A percentile compares a stretch with the other conserved stretches of the same genome.
phyloP scores from a whole-genome alignment of 345 rosid genomes.

The Eucalyptus coolabah region DNA sequence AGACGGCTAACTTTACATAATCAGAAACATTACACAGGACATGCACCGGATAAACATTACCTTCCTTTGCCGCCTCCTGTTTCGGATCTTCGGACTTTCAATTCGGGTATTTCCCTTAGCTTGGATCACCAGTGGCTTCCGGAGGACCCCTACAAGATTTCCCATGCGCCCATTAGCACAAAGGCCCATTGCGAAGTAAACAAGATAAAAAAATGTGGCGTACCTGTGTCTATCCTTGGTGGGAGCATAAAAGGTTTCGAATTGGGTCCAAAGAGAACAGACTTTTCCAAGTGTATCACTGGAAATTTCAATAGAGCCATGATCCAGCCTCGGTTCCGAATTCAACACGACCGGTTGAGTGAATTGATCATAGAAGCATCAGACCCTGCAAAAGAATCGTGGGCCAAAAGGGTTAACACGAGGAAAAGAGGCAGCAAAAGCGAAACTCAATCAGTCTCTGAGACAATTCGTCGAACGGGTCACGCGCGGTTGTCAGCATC shows the following conservation, averaged over 20 bases:
- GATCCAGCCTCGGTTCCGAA: neutral
- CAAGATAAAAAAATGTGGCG: neutral
- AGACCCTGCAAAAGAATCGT: neutral
- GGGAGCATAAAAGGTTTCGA: neutral
- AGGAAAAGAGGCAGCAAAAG: neutral
- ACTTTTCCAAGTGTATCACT: neutral
- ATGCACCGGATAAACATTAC: slow-evolving; percentile 4
- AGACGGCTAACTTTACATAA: neutral
- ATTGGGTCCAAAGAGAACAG: neutral
- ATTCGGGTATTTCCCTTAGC: slow-evolving; percentile 38
- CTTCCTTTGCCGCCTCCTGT: slow-evolving; percentile 61
- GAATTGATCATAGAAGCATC: neutral
- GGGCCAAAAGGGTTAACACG: neutral
- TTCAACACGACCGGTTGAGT: neutral
- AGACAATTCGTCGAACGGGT: slow-evolving; percentile 15
- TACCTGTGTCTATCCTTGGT: neutral
- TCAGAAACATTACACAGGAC: neutral
- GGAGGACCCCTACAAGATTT: slow-evolving; percentile 3
- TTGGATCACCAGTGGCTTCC: slow-evolving; percentile 24
- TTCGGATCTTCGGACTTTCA: slow-evolving; percentile 59
- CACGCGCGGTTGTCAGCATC: neutral
- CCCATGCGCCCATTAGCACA: neutral
- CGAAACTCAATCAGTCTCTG: neutral
- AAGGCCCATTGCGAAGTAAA: neutral
- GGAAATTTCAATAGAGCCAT: neutral